Evolutionary conservation across 2,329 filamentous ascomycete genomes (phyloP).

Genomic region (Byssothecium circinans): DNA sequence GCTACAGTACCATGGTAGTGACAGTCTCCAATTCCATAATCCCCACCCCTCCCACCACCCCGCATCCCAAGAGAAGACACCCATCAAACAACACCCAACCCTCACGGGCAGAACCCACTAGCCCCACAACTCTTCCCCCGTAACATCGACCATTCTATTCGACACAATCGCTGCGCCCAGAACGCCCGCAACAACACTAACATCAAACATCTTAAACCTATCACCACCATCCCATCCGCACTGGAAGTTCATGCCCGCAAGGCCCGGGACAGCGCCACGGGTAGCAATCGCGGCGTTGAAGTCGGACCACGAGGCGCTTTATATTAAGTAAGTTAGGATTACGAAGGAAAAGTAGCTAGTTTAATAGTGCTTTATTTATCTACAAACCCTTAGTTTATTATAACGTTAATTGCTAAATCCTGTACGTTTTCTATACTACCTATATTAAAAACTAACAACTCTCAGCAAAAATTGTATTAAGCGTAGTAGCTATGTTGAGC

Average conservation of each 20-base stretch:
- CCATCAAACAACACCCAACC: too few species aligned
- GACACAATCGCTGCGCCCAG: not conserved
- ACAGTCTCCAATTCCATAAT: not conserved
- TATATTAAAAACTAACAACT: too few species aligned
- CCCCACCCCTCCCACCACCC: not conserved
- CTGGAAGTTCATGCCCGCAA: slow-evolving; percentile 4
- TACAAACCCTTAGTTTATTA: too few species aligned
- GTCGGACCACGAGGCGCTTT: not conserved
- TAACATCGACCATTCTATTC: not conserved
- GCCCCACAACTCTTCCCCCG: slow-evolving; percentile 1
- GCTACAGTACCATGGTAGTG: not conserved
- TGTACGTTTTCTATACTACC: too few species aligned
- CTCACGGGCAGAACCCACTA: slow-evolving; percentile 3
- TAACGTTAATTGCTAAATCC: too few species aligned
- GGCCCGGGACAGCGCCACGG: not conserved
- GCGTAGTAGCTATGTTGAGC: too few species aligned
- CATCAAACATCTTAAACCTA: not conserved
- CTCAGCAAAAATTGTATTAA: too few species aligned
- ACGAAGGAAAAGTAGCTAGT: too few species aligned
- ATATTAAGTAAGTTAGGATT: too few species aligned
- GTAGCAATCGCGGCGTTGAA: not conserved
- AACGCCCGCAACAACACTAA: slow-evolving; percentile 3
- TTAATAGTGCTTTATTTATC: too few species aligned
- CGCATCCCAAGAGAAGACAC: too few species aligned
- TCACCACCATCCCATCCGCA: not conserved